phyloP scores from a whole-genome alignment of 768 basidiomycete genomes.

The Suillus cothurnatus region DNA sequence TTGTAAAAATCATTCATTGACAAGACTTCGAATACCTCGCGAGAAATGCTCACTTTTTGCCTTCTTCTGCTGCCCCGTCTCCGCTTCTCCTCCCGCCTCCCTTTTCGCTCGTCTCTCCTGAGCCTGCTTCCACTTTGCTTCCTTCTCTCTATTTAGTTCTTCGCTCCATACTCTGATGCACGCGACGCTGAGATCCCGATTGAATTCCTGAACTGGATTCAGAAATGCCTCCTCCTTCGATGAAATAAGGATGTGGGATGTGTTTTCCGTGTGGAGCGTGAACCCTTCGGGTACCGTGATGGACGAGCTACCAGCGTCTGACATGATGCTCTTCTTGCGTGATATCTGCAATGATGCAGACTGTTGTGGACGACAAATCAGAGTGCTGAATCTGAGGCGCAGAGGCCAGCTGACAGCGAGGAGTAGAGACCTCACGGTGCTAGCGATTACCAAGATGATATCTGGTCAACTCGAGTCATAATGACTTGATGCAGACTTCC shows the following conservation, averaged over 20 bases:
- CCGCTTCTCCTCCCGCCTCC: conserved; percentile 10
- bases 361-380: not conserved
- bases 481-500: not conserved
- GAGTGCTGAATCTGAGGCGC: conserved; percentile 22
- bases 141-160: conserved; percentile 61
- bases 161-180: conserved; percentile 91
- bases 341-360: not conserved
- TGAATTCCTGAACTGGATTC: conserved; percentile 98
- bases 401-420: conserved; percentile 27
- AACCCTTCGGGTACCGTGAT: conserved; percentile 69
- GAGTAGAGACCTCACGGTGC: conserved; percentile 23
- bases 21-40: not conserved
- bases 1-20: not conserved
- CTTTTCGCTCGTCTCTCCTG: conserved; percentile 51
- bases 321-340: conserved; percentile 5
- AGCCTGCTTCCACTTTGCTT: conserved; percentile 56
- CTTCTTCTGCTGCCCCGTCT: conserved; percentile 36
- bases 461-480: conserved; percentile 3
- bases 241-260: conserved; percentile 74
- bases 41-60: conserved; percentile 43
- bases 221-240: conserved; percentile 82
- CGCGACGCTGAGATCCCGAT: conserved; percentile 90
- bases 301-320: conserved; percentile 14
- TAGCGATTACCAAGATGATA: conserved; percentile 11
- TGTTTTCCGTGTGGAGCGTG: conserved; percentile 80